phyloP scores from a whole-genome alignment of 2,329 filamentous ascomycete genomes.

The Penicillium janthinellum region DNA sequence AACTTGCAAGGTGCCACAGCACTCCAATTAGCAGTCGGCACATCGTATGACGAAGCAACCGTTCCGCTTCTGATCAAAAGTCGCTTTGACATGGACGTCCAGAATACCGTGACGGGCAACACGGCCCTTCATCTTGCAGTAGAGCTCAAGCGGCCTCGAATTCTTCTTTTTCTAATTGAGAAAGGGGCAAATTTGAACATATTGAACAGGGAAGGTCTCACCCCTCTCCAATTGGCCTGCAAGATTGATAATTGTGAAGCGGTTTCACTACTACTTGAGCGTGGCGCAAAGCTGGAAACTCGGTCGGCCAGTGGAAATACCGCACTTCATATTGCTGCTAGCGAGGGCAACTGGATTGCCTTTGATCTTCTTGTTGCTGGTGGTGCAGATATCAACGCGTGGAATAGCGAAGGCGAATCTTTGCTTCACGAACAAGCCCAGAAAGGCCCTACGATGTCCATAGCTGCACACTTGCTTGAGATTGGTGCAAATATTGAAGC shows the following conservation, averaged over 20 bases:
- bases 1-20: constrained; percentile 23
- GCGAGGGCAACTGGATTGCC: constrained; percentile 29
- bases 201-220: constrained; percentile 29
- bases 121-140: constrained; percentile 35
- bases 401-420: constrained; percentile 31
- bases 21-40: constrained; percentile 35
- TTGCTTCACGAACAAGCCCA: constrained; percentile 33
- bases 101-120: constrained; percentile 29
- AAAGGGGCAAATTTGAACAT: constrained; percentile 30
- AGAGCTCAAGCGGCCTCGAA: constrained; percentile 26
- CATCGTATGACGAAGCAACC: constrained; percentile 31
- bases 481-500: constrained; percentile 35
- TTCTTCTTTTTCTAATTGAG: constrained; percentile 33
- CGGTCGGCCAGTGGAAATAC: constrained; percentile 27
- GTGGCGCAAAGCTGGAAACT: constrained; percentile 26
- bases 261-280: constrained; percentile 31
- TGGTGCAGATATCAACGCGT: constrained; percentile 36
- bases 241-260: constrained; percentile 36
- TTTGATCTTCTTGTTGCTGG: constrained; percentile 34
- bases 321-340: constrained; percentile 32
- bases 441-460: constrained; percentile 8
- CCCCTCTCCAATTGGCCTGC: constrained; percentile 33
- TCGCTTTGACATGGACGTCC: constrained; percentile 27
- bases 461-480: constrained; percentile 27
- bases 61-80: constrained; percentile 35